These are phyloP conservation scores for Fraxinus sp. DNA, from an alignment of 305 asterid species.

Conservation along the genomic window DNA sequence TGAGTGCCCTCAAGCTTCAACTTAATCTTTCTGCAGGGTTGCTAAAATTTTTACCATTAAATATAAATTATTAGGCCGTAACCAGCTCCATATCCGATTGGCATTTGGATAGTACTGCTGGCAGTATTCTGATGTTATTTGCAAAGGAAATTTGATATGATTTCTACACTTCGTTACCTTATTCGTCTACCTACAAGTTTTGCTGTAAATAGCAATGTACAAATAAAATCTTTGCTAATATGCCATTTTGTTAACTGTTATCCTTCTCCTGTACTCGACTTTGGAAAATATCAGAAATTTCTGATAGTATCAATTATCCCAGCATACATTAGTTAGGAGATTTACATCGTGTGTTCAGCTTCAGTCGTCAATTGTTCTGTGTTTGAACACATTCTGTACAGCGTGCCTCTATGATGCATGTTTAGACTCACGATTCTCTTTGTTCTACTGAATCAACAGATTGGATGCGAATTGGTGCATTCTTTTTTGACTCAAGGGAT, in stretches of 20 bases:
- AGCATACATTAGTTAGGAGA: background rate
- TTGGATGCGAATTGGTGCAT: slow-evolving; percentile 93
- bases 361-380: slow-evolving; percentile 13
- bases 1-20: slow-evolving; percentile 6
- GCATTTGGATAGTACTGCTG: background rate
- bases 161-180: background rate
- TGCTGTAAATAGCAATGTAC: background rate
- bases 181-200: background rate
- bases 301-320: background rate
- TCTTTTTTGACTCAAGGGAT: slow-evolving; percentile 58
- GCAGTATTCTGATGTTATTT: background rate
- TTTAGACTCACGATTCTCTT: slow-evolving; percentile 18
- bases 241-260: background rate
- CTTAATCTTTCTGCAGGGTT: background rate
- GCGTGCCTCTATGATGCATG: background rate
- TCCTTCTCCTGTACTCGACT: background rate
- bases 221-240: background rate
- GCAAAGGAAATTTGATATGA: background rate
- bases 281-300: background rate
- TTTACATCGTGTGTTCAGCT: slow-evolving; percentile 8
- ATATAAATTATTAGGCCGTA: background rate
- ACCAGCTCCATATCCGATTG: background rate
- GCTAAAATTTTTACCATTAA: background rate
- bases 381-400: slow-evolving; percentile 5
- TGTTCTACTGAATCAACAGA: slow-evolving; percentile 40